A percentile compares a stretch with the other conserved stretches of the same genome.
phyloP scores from a whole-genome alignment of 495 filamentous ascomycete species.

The Aspergillus asperescens region DNA sequence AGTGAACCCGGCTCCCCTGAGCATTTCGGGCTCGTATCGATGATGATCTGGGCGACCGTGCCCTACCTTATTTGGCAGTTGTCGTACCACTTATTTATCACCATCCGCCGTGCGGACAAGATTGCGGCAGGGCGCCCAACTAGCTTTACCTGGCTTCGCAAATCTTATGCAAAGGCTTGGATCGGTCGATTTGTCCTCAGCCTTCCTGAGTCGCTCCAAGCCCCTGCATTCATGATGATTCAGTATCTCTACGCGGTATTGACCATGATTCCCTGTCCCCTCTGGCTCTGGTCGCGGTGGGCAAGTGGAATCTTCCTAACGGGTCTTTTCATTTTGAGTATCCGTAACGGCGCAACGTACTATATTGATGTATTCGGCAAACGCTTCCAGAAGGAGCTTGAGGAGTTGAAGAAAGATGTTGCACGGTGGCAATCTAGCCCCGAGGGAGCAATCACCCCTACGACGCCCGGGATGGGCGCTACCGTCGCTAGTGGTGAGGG shows the following conservation, averaged over 20 bases:
- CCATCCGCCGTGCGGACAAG: slow-evolving; percentile 83
- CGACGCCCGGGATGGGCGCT: slow-evolving; percentile 22
- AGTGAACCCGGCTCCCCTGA: slow-evolving; percentile 62
- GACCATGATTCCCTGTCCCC: slow-evolving; percentile 88
- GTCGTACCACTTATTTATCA: slow-evolving; percentile 87
- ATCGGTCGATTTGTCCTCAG: slow-evolving; percentile 79
- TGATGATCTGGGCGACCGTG: slow-evolving; percentile 90
- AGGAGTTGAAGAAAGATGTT: slow-evolving; percentile 83
- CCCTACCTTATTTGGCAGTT: slow-evolving; percentile 93
- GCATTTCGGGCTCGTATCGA: slow-evolving; percentile 74
- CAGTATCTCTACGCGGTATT: slow-evolving; percentile 86
- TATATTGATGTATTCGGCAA: slow-evolving; percentile 98
- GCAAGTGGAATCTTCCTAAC: slow-evolving; percentile 70
- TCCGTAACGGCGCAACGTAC: slow-evolving; percentile 93
- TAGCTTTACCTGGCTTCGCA: slow-evolving; percentile 94
- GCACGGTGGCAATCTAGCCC: slow-evolving; percentile 72
- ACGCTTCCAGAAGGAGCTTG: slow-evolving; percentile 93
- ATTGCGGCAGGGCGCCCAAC: slow-evolving; percentile 95
- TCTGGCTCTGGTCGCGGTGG: slow-evolving; percentile 93
- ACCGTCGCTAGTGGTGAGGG: slow-evolving; percentile 13
- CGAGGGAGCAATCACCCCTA: slow-evolving; percentile 32
- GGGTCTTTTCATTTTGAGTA: slow-evolving; percentile 78
- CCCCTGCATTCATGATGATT: slow-evolving; percentile 90
- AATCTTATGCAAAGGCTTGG: slow-evolving; percentile 79
- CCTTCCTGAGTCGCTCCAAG: slow-evolving; percentile 71